Evolutionary conservation across 2,329 filamentous ascomycete species (phyloP), one percentile per base, ranked within the genome.

Genomic region (Colletotrichum lindemuthianum): DNA sequence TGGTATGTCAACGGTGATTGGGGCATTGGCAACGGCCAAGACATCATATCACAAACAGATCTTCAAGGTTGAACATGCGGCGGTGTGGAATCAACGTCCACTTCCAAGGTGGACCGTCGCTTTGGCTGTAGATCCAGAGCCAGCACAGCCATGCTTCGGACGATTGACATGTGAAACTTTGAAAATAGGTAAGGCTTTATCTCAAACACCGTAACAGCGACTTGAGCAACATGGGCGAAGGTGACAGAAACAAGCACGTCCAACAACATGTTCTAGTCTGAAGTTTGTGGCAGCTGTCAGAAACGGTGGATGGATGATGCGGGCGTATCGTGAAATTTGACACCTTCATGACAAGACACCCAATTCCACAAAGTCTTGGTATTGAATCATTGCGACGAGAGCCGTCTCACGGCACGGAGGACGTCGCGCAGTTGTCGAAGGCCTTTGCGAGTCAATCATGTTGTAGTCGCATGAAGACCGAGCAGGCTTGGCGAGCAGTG

Each of bases 161-260:
- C 13, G 34, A 36, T 2, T 8, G 16, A 16, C 45, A 24, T 47
- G 58, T 58, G 11, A 52, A 63, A 58, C 47, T 58, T 52, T 41
- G 58, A 63, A 63, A 63, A 63, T 63, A 63, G 12, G 1, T 47
- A 52, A 52, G 52, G 39, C 34, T 63, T 1, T 59, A 63, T 24
- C 13, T 59, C 40, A 58, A 40, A 63, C 59, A 32, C 4, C 32
- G 39, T 34, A 11, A 33, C 51, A 33, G 37, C 33, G 15, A 33
- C 15, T 8, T 0, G 12, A 39, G 48, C 24, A 32, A 41, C 50
- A 5, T 24, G 47, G 47, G 47, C 33, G 32, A 24, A 24, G 32
- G 9, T 11, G 9, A 13, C 34, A 47, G 53, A 58, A 51, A 63
- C 44, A 37, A 48, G 44, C 15, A 37, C 43, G 15, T 13, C n/a